Base-by-base conservation (phyloP, 331 rosid species). In the Erythrophleum ivorense region DNA sequence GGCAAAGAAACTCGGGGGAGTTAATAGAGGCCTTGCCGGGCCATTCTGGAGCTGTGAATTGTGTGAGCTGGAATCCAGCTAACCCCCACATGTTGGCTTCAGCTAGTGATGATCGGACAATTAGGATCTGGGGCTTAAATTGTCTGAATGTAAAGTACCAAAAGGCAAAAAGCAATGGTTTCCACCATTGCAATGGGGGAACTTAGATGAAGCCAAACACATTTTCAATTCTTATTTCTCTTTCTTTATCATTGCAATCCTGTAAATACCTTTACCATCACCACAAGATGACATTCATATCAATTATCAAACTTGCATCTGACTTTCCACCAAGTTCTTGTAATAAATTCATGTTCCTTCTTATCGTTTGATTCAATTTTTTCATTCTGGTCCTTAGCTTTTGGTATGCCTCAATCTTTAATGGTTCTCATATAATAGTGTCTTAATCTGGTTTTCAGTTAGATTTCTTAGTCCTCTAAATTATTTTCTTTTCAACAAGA, bases 271-370 rank as follows among this genome's bases (percentile, higher is more conserved):
- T 69, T 69, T 21, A 12, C 75, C 10, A 19, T 12, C 74, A 21
- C 19, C 21, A 53, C 54, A 45, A 43, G 36, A 43, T 18, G 74
- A 69, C 75, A 69, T 69, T 69, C 57, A 69, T 69, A 45, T 69
- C 75, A 69, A 21, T 69, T 45, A 52, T 69, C 75, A 19, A 45
- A 46, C 75, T 19, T 69, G 75, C 75, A 21, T 19, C 55, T 45
- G 55, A 45, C 75, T 45, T 45, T 13, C 16, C 73, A 4, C 19
- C 15, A 45, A 21, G 36, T 69, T 69, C 40, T 69, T 57, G 43
- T 12, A 69, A 69, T 69, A 69, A 81, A 78, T 64, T 72, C 41
- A 45, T 66, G 75, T 75, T 68, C 72, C 64, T 0, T 81, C 75
- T 68, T 14, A 46, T 24, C 13, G 15, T 57, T 79, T 84, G 77